Percentiles rank a stretch among this genome's conserved stretches.
These are phyloP conservation scores for Fusarium papillatum DNA, from an alignment of 2,329 filamentous ascomycete species.

Conservation along the genomic window DNA sequence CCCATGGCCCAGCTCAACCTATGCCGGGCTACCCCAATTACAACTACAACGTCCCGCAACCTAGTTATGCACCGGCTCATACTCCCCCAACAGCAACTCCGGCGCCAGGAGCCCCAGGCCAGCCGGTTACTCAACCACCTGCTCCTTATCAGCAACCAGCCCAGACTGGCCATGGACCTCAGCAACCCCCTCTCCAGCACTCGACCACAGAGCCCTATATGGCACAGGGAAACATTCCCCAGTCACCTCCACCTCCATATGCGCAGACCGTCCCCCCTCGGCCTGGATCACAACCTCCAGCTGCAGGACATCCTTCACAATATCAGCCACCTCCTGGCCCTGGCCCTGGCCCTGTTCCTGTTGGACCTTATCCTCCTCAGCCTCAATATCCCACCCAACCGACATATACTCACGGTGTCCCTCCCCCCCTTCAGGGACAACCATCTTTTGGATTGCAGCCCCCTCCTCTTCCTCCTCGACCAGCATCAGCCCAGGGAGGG, in stretches of 20 bases:
- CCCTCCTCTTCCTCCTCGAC: conserved; percentile 47
- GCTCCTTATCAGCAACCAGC: conserved; percentile 27
- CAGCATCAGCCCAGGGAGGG: conserved; percentile 36
- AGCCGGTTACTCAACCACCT: not conserved
- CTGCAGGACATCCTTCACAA: conserved; percentile 20
- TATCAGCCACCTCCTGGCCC: conserved; percentile 24
- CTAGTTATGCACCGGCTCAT: conserved; percentile 30
- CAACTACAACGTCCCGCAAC: conserved; percentile 37
- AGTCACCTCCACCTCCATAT: conserved; percentile 44
- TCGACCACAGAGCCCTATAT: conserved; percentile 17
- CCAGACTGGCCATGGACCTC: conserved; percentile 1
- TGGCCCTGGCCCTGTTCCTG: not conserved
- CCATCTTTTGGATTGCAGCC: conserved; percentile 26
- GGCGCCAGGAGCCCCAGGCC: not conserved
- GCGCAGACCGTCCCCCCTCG: conserved; percentile 20
- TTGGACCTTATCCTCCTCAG: conserved; percentile 32
- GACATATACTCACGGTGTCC: conserved; percentile 30
- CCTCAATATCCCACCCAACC: conserved; percentile 40
- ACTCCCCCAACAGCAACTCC: conserved; percentile 12
- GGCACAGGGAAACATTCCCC: conserved; percentile 14
- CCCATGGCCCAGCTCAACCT: conserved; percentile 19
- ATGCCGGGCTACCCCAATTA: conserved; percentile 30
- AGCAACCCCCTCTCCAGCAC: conserved; percentile 27
- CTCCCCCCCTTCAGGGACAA: conserved; percentile 23
- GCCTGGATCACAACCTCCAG: conserved; percentile 27